Evolutionary conservation across 78 protist species (phyloP).

Genomic region (Mastigamoeba balamuthi): DNA sequence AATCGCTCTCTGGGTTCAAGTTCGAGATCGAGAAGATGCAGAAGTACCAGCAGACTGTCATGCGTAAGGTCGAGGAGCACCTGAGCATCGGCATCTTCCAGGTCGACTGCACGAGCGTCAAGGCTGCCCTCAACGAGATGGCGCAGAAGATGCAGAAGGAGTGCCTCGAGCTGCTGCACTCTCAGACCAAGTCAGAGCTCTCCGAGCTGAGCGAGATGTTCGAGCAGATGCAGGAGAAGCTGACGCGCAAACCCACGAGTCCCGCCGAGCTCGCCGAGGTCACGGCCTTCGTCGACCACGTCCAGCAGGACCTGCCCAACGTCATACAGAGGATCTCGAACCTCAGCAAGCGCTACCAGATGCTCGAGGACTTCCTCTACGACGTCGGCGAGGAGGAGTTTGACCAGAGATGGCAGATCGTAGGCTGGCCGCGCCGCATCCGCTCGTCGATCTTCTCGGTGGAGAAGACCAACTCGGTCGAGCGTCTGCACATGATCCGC

Average conservation of each 20-base stretch:
- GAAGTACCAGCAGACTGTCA: too few species aligned
- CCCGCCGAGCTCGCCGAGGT: background rate
- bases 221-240: too few species aligned
- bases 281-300: background rate
- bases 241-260: background rate
- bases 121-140: too few species aligned
- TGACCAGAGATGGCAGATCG: background rate
- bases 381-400: background rate
- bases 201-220: too few species aligned
- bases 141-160: too few species aligned
- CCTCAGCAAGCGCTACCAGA: background rate
- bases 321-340: background rate
- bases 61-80: too few species aligned
- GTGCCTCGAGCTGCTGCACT: too few species aligned
- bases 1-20: too few species aligned
- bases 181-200: too few species aligned
- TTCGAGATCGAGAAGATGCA: too few species aligned
- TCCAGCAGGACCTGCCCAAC: background rate
- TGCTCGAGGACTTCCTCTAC: background rate
- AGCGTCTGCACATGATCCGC: background rate
- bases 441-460: background rate
- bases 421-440: constrained; percentile 5
- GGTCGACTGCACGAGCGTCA: too few species aligned
- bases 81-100: too few species aligned
- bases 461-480: background rate